Evolutionary conservation across 257 asterid species (phyloP), one percentile per base, ranked within the genome.

Genomic region (Solanum virginianum): DNA sequence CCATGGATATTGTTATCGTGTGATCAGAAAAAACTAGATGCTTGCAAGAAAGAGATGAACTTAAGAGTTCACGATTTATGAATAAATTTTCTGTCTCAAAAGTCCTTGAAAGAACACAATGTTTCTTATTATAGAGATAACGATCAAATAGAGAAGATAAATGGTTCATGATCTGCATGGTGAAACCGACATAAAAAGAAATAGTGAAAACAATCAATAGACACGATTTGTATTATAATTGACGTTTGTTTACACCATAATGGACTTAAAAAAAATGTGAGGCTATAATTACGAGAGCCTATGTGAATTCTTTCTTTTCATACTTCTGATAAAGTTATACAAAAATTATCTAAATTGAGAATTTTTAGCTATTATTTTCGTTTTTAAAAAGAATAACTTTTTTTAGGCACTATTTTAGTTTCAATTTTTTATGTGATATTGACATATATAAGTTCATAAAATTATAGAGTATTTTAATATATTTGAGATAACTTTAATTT

Each of bases 181-280:
- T 32, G 57, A 80, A 80, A 80, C 69, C 45, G 49, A 29, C 43
- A 59, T 18, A 80, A 55, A 54, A 13, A 36, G 6, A 36, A 80
- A 80, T 3, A 75, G 55, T 9, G 70, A 17, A 80, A n/a, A 56
- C 24, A 22, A 36, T 36, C 41, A 11, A n/a, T 7, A 80, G 45
- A 80, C 43, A 54, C 9, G 45, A 18, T 54, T 55, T 55, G 84
- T 80, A 56, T 13, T 74, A 18, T 22, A 74, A 74, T 47, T 22
- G 60, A 74, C 81, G 57, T 74, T 74, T 74, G 81, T 22, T 77
- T 8, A 26, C 26, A 77, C 63, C 63, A 77, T 53, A 51, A 51
- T 77, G 16, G 24, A 77, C 59, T 3, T 3, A 0, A 4, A 57
- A 16, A 6, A 63, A 14, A 32, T 8, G 22, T 15, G 13, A 16